phyloP scores from a whole-genome alignment of 345 rosid genomes.

The Pelargonium nanum region DNA sequence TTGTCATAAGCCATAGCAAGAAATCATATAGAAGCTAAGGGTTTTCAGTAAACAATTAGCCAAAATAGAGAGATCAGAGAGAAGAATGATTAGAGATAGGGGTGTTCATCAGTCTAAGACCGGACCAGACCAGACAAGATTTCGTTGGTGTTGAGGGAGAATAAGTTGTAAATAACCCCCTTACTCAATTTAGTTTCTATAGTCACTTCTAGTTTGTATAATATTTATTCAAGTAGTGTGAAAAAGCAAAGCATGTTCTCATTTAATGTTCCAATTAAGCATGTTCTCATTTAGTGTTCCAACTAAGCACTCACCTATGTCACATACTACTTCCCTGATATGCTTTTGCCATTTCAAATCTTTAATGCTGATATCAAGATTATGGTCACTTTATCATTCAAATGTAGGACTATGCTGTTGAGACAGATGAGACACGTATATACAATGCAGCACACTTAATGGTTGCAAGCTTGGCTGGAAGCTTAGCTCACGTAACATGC shows the following conservation, averaged over 20 bases:
- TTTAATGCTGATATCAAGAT: background rate
- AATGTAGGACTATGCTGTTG: slow-evolving; percentile 79
- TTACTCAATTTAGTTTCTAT: no score
- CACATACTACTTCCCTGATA: background rate
- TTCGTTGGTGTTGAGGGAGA: no score
- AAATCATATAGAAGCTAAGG: background rate
- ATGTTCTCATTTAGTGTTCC: background rate
- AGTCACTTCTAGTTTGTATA: no score
- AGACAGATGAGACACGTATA: slow-evolving; percentile 80
- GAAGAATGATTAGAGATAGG: no score
- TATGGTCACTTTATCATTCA: background rate
- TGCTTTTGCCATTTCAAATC: background rate
- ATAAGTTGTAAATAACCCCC: no score
- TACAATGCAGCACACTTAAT: slow-evolving; percentile 91
- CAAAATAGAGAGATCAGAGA: background rate
- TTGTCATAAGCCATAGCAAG: no score
- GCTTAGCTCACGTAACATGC: slow-evolving; percentile 99
- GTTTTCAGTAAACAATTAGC: background rate
- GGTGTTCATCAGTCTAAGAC: no score
- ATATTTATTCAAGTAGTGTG: no score
- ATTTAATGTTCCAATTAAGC: background rate
- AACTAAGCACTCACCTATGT: background rate
- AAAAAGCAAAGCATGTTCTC: no score
- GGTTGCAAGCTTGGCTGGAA: slow-evolving; percentile 99
- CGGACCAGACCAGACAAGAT: no score